Evolutionary conservation across 2,329 filamentous ascomycete species (phyloP), one percentile per base, ranked within the genome.

Genomic region (Metarhizium guizhouense): DNA sequence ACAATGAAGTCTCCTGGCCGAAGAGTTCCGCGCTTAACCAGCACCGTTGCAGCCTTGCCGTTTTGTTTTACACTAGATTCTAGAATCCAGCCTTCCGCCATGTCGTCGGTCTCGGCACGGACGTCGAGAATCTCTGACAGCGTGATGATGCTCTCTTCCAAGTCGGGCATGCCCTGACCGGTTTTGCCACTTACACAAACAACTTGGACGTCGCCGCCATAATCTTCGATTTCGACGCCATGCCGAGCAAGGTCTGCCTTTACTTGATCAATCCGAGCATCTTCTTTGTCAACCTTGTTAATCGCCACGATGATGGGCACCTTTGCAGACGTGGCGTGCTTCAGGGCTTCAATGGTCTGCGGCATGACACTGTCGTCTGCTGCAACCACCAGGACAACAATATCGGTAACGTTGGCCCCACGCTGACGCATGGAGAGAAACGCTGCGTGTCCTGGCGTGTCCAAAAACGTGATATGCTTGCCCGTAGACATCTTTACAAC

Each of bases 331-430:
- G 86, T 87, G 7, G 94, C 93, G 68, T 99, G 94, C 70, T 95
- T 96, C 67, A 99, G 85, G 6, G 94, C 94, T 74, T 99, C 94
- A 2, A 97, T 77, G 0, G 95, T 99, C 67, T 99, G 94, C 3
- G 94, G 94, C 76, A 94, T 99, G 63, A 99, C 93, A 67, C 91
- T 94, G 68, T 99, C 95, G 68, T 99, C 94, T 8, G 93, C 93
- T 6, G 94, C 94, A 25, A 99, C 93, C 0, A 99, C 94, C 20
- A 99, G 75, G 47, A 99, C 87, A 14, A 99, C 90, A 62, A 99
- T 96, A 68, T 99, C 94, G 0, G 95, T 99, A 51, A 97, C 91
- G 59, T 93, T 90, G 36, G 94, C 95, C 60, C 94, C 95, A 62
- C 94, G 86, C 68, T 96, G 90, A 36, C 94, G 87, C 94, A 99